A percentile compares a stretch with the other conserved stretches of the same genome.
These are phyloP conservation scores for Dactylonectria macrodidyma DNA, from an alignment of 2,329 filamentous ascomycete species.

Conservation along the genomic window DNA sequence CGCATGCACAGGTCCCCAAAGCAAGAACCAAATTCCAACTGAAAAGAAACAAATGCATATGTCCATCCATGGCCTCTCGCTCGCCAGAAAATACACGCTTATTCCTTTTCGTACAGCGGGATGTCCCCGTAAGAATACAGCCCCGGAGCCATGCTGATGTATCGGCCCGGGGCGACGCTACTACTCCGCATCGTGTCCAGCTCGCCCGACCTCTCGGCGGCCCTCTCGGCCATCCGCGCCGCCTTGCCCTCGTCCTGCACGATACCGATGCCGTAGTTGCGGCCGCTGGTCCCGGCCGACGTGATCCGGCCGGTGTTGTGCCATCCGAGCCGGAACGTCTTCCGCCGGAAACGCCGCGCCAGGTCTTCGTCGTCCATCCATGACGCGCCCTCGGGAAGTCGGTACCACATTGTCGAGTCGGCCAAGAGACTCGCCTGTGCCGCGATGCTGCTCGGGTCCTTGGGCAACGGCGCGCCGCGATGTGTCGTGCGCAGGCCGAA, in stretches of 20 bases:
- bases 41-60: not conserved
- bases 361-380: conserved; percentile 48
- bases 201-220: conserved; percentile 4
- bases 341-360: conserved; percentile 45
- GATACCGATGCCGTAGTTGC: conserved; percentile 46
- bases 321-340: conserved; percentile 47
- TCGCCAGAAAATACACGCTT: not conserved
- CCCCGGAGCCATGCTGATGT: conserved; percentile 47
- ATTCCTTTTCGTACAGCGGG: conserved; percentile 39
- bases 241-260: conserved; percentile 47
- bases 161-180: conserved; percentile 32
- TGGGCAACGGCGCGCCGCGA: conserved; percentile 40
- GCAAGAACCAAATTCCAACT: not conserved
- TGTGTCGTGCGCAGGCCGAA: conserved; percentile 44
- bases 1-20: conserved; percentile 11
- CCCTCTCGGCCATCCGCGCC: conserved; percentile 3
- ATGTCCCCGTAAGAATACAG: conserved; percentile 47
- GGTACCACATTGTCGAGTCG: conserved; percentile 48
- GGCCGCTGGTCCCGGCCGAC: not conserved
- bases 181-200: conserved; percentile 29
- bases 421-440: conserved; percentile 49
- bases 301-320: conserved; percentile 30
- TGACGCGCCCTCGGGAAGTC: conserved; percentile 46
- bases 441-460: conserved; percentile 49
- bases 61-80: not conserved